phyloP scores from a whole-genome alignment of 208 protist genomes.

The Crithidia mellificae region DNA sequence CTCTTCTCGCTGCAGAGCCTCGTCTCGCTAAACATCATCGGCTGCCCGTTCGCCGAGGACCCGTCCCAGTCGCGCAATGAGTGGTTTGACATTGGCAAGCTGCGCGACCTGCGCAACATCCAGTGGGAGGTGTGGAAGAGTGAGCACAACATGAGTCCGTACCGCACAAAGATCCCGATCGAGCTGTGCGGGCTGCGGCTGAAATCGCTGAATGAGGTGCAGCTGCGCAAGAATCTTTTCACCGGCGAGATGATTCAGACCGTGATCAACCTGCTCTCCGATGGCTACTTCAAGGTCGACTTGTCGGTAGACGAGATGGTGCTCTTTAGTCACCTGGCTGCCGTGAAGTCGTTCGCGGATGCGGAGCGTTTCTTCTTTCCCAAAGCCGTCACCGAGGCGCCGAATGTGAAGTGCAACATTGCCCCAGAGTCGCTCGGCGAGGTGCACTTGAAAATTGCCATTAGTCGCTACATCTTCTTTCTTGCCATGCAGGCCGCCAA shows the following conservation, averaged over 20 bases:
- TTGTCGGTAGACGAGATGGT: conserved; percentile 73
- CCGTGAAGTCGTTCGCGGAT: conserved; percentile 51
- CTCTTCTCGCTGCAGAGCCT: conserved; percentile 83
- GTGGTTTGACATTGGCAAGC: conserved; percentile 88
- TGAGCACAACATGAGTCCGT: conserved; percentile 77
- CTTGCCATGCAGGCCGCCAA: conserved; percentile 88
- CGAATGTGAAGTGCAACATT: conserved; percentile 3
- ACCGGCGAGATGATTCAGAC: conserved; percentile 77
- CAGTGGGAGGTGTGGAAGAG: conserved; percentile 83
- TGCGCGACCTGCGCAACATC: conserved; percentile 66
- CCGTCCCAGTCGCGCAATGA: conserved; percentile 62
- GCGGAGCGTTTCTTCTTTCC: conserved; percentile 77
- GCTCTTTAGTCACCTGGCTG: conserved; percentile 66
- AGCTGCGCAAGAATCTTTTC: conserved; percentile 70
- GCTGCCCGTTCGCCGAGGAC: conserved; percentile 83
- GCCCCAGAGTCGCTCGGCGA: conserved; percentile 22
- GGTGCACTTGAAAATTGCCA: conserved; percentile 57
- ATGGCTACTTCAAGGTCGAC: conserved; percentile 90
- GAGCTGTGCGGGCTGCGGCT: conserved; percentile 79
- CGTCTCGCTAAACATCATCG: conserved; percentile 75
- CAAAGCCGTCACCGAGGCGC: conserved; percentile 7
- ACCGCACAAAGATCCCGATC: conserved; percentile 83
- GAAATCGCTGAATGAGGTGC: conserved; percentile 65
- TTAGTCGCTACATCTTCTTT: conserved; percentile 90
- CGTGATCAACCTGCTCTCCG: conserved; percentile 76